Evolutionary conservation across 768 basidiomycete species (phyloP).

Genomic region (Mycena maculata): DNA sequence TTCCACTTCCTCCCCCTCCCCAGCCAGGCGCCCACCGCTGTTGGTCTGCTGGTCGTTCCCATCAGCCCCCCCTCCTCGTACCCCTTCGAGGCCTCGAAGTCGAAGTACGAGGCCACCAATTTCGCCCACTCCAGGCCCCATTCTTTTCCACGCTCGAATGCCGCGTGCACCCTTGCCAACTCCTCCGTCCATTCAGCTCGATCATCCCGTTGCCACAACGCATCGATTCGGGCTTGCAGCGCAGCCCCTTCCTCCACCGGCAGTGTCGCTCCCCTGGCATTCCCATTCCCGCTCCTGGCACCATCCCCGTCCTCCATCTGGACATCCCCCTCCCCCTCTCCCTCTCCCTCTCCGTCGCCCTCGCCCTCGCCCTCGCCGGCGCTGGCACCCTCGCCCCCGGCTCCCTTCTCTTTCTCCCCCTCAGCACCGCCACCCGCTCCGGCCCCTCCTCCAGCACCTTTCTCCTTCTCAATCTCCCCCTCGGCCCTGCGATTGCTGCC

Average conservation of each 20-base stretch:
- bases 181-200: neutral
- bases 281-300: no score
- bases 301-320: neutral
- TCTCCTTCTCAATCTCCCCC: neutral
- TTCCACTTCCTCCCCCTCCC: neutral
- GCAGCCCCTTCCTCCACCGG: neutral
- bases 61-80: neutral
- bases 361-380: neutral
- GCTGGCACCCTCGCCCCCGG: neutral
- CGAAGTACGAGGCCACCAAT: neutral
- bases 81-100: neutral
- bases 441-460: no score
- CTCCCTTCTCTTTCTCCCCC: no score
- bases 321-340: neutral
- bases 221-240: neutral
- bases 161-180: neutral
- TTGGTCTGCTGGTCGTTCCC: neutral
- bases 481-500: neutral
- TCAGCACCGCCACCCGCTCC: no score
- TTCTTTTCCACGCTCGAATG: neutral
- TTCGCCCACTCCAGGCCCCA: neutral
- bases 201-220: neutral
- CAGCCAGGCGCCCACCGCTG: neutral
- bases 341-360: neutral
- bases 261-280: no score